phyloP scores from a whole-genome alignment of 192 early-diverging fungal genomes.

The Backusella morwellensis region DNA sequence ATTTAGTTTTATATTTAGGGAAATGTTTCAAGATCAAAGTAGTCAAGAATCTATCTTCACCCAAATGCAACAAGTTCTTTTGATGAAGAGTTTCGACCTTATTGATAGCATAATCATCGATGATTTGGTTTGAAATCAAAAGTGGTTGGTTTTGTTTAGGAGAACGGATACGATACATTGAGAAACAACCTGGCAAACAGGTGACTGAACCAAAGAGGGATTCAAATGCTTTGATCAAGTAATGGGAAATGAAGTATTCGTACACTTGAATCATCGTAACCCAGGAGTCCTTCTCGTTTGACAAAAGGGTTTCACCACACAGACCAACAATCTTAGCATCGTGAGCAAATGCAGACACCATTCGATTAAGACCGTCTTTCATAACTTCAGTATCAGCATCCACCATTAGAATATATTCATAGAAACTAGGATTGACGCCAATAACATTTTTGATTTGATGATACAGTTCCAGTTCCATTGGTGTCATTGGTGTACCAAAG shows the following conservation, averaged over 20 bases:
- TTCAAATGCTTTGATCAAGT: constrained; percentile 95
- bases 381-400: constrained; percentile 95
- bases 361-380: constrained; percentile 84
- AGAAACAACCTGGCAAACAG: constrained; percentile 98
- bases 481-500: constrained; percentile 89
- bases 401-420: constrained; percentile 96
- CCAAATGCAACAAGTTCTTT: constrained; percentile 96
- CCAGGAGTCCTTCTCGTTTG: constrained; percentile 91
- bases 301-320: constrained; percentile 92
- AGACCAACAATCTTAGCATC: constrained; percentile 91
- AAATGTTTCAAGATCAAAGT: constrained; percentile 95
- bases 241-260: constrained; percentile 97
- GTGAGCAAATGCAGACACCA: constrained; percentile 87
- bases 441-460: constrained; percentile 99
- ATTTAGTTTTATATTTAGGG: constrained; percentile 92
- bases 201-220: constrained; percentile 95
- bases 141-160: constrained; percentile 86
- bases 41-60: constrained; percentile 98
- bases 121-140: constrained; percentile 82
- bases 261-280: constrained; percentile 99
- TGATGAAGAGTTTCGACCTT: constrained; percentile 94
- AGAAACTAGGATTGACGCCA: constrained; percentile 91
- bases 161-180: constrained; percentile 94
- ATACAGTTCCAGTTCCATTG: constrained; percentile 95
- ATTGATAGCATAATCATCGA: constrained; percentile 92